Percentiles rank a stretch among this genome's conserved stretches.
These are phyloP conservation scores for Blastobotrys indianensis DNA, from an alignment of 1,139 yeast genomes.

Conservation along the genomic window DNA sequence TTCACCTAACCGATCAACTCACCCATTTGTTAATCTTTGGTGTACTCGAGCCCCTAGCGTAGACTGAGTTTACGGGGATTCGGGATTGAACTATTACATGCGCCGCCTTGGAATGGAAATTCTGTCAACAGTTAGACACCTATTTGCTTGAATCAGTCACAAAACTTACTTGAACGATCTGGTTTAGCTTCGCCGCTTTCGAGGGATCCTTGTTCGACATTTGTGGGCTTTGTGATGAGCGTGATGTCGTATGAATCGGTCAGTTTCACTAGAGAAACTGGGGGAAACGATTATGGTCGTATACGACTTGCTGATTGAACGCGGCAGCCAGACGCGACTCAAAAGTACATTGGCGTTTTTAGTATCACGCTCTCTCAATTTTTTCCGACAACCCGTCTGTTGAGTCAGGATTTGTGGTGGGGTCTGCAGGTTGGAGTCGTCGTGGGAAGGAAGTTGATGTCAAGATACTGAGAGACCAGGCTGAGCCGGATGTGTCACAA, in stretches of 20 bases:
- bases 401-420: too few species aligned
- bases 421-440: too few species aligned
- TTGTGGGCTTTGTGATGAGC: too few species aligned
- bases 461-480: too few species aligned
- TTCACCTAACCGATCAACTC: slow-evolving; percentile 6
- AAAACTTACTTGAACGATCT: slow-evolving; percentile 34
- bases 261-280: neutral
- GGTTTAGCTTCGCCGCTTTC: slow-evolving; percentile 31
- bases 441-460: too few species aligned
- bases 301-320: neutral
- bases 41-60: slow-evolving; percentile 18
- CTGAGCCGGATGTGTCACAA: too few species aligned
- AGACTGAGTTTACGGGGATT: slow-evolving; percentile 21
- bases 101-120: slow-evolving; percentile 69
- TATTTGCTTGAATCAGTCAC: neutral
- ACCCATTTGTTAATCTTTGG: slow-evolving; percentile 35
- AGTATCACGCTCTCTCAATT: neutral
- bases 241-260: too few species aligned
- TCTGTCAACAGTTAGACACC: slow-evolving; percentile 31
- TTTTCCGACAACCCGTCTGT: too few species aligned
- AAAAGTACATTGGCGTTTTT: neutral
- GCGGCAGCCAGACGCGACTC: neutral
- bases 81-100: slow-evolving; percentile 49
- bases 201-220: slow-evolving; percentile 7
- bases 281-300: neutral